phyloP scores from a whole-genome alignment of 176 grass and related monocot species.

The Tuctoria greenei region DNA sequence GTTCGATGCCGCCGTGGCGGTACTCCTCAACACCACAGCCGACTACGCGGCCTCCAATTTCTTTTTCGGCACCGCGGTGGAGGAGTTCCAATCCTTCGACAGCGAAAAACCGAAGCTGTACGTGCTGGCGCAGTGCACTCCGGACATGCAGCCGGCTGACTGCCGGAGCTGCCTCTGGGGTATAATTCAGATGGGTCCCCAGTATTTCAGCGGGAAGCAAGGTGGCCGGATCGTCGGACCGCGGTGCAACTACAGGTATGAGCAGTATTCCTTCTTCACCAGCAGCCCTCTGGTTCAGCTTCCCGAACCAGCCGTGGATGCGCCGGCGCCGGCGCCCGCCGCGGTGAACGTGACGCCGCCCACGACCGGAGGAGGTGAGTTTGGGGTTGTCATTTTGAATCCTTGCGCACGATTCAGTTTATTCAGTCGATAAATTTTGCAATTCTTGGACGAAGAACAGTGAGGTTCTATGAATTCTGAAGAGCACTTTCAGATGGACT shows the following conservation, averaged over 20 bases:
- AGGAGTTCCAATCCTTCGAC: not conserved
- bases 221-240: not conserved
- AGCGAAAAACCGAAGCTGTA: conserved; percentile 21
- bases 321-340: not conserved
- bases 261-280: conserved; percentile 10
- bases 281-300: conserved; percentile 25
- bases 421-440: not conserved
- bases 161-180: conserved; percentile 27
- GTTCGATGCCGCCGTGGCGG: conserved; percentile 22
- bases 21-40: conserved; percentile 28
- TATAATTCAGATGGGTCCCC: not conserved
- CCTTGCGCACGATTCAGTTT: not conserved
- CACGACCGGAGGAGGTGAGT: not conserved
- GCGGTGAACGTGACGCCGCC: not conserved
- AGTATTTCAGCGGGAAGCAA: not conserved
- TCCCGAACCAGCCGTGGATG: not conserved
- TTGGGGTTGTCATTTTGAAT: not conserved
- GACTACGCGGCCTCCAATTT: conserved; percentile 43
- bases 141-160: conserved; percentile 27
- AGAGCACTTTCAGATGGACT: not conserved
- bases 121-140: conserved; percentile 57
- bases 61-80: conserved; percentile 43
- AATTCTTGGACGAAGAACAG: not conserved
- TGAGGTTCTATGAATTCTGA: not conserved
- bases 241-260: conserved; percentile 42